Base-by-base conservation (phyloP, 1,284 basidiomycete genomes). In the Cronartium quercuum region DNA sequence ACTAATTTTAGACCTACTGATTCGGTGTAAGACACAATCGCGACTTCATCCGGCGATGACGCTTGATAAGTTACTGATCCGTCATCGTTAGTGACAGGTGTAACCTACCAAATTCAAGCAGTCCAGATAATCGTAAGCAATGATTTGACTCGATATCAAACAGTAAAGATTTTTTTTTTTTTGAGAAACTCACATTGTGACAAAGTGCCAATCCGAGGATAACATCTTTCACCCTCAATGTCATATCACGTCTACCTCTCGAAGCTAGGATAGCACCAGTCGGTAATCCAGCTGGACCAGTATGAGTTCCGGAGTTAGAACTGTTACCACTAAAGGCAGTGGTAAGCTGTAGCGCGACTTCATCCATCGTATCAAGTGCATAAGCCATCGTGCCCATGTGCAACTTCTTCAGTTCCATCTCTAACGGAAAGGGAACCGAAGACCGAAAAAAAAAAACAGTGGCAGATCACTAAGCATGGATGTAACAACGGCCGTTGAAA, bases 311-410 rank as follows among this genome's bases (percentile, higher is more conserved):
- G 18, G 12, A 15, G 12, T 29, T n/a, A 7, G 60, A n/a, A 18
- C 41, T 29, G 38, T 62, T 60, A 3, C 41, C 40, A 71, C 66
- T 24, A 78, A 95, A 91, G 0, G 91, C 90, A 57, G 89, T 85
- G 5, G 88, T 87, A 13, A 98, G 84, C 78, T 98, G 91, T 82
- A 91, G 90, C 0, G 89, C 87, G 2, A 98, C 92, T 81, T 99
- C 96, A 80, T 99, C 96, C 94, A 98, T 98, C 9, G 94, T 90
- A 79, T 99, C 96, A 79, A 86, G 89, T 0, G 92, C 93, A 81
- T 95, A 99, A 2, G 92, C 94, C 86, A 98, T 92, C 0, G 96
- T 98, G 2, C 96, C 96, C 90, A 98, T 92, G 80, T 99, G 95
- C 44, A 99, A 84, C 82, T 96, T 98, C 84, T 91, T 94, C 87